Conservation (phyloP, 257 asterid species). For the Nyctanthes arbortristis region DNA sequence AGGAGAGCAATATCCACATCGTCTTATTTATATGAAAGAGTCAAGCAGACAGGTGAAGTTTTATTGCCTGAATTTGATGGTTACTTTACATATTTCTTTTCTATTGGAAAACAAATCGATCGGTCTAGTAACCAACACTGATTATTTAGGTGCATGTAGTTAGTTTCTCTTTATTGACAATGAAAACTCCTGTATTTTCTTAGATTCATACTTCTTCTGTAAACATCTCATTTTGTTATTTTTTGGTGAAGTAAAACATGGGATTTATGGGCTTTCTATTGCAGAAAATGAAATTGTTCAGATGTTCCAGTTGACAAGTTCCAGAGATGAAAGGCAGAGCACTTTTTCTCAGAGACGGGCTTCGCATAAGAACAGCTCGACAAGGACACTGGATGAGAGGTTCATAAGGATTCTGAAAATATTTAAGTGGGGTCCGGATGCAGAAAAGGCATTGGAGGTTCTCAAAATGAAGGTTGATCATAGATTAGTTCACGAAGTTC, state of each 20-base stretch:
- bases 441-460: too few relatives aligned
- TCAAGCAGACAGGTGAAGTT: conserved; percentile 45
- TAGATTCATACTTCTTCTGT: too few relatives aligned
- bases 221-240: too few relatives aligned
- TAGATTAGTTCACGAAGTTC: conserved; percentile 39
- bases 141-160: too few relatives aligned
- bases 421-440: too few relatives aligned
- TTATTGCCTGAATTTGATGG: background rate
- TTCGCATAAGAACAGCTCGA: conserved; percentile 18
- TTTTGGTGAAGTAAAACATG: background rate
- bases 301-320: conserved; percentile 37
- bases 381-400: conserved; percentile 35
- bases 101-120: background rate
- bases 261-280: background rate
- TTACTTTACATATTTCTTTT: background rate
- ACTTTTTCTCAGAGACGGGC: background rate
- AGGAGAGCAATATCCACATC: conserved; percentile 40
- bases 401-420: too few relatives aligned
- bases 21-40: conserved; percentile 29
- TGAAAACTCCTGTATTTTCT: too few relatives aligned
- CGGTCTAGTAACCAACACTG: too few relatives aligned
- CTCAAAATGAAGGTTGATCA: too few relatives aligned
- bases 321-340: conserved; percentile 34
- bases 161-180: too few relatives aligned
- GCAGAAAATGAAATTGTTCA: conserved; percentile 47